Conservation (phyloP, 2,329 filamentous ascomycete species). For the Capronia epimyces region DNA sequence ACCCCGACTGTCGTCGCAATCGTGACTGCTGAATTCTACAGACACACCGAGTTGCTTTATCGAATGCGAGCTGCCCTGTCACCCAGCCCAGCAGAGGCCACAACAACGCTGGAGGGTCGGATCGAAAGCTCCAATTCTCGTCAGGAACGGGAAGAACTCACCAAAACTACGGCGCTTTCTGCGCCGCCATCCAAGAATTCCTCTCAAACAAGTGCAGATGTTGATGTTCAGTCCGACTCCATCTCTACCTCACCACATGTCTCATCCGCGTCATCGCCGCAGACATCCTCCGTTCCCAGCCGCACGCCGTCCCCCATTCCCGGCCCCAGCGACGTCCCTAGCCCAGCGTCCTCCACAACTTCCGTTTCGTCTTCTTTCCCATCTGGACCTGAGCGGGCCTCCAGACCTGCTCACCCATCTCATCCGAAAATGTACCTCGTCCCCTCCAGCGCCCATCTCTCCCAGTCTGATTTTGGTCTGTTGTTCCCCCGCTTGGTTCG, state of each 20-base stretch:
- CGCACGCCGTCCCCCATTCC: conserved; percentile 11
- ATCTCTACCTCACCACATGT: neutral
- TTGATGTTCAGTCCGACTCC: conserved; percentile 1
- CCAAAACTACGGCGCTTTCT: neutral
- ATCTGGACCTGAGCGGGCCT: conserved; percentile 2
- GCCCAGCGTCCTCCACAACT: conserved; percentile 9
- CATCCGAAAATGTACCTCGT: conserved; percentile 69
- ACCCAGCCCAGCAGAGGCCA: conserved; percentile 43
- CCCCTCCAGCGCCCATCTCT: conserved; percentile 67
- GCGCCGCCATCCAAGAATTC: neutral
- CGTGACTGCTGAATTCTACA: conserved; percentile 70
- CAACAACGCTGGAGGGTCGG: conserved; percentile 15
- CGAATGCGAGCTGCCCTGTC: conserved; percentile 63
- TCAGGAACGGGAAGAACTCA: neutral
- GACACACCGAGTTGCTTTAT: conserved; percentile 68
- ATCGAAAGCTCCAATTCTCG: neutral
- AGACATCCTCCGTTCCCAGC: conserved; percentile 6
- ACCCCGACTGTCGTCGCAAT: conserved; percentile 59
- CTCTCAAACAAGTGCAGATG: neutral
- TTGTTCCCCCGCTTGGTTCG: conserved; percentile 65
- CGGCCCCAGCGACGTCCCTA: conserved; percentile 1
- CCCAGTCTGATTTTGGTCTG: conserved; percentile 76
- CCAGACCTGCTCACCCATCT: conserved; percentile 22
- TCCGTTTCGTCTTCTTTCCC: conserved; percentile 10
- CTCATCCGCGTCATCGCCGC: conserved; percentile 6